Evolutionary conservation across 495 filamentous ascomycete genomes (phyloP).

Genomic region (Lineolata rhizophorae): DNA sequence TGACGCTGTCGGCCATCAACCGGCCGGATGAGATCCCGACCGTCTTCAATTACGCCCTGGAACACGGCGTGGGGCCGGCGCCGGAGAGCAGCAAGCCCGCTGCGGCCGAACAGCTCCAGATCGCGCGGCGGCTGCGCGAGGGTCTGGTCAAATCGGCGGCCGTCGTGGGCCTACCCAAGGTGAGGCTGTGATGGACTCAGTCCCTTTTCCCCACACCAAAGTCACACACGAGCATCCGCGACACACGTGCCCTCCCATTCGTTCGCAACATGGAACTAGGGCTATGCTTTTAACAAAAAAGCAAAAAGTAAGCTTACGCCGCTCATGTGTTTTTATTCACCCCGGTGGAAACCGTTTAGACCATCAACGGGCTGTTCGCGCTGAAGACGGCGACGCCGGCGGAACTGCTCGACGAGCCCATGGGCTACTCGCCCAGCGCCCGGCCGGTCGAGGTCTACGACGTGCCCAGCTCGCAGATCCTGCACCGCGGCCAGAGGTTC

Average conservation of each 20-base stretch:
- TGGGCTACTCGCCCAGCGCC: constrained; percentile 20
- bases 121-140: constrained; percentile 29
- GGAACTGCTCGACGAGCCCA: constrained; percentile 23
- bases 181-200: constrained; percentile 9
- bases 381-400: constrained; percentile 25
- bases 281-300: too few relatives aligned
- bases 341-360: constrained; percentile 11
- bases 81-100: constrained; percentile 10
- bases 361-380: constrained; percentile 29
- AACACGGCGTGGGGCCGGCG: constrained; percentile 10
- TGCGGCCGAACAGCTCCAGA: constrained; percentile 20
- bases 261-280: too few relatives aligned
- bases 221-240: too few relatives aligned
- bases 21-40: constrained; percentile 28
- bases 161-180: constrained; percentile 31
- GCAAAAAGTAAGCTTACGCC: background rate
- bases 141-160: constrained; percentile 28
- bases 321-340: constrained; percentile 3
- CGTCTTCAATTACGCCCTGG: constrained; percentile 24
- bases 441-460: constrained; percentile 19
- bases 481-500: constrained; percentile 26
- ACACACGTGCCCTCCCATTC: too few relatives aligned
- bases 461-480: constrained; percentile 17
- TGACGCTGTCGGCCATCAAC: constrained; percentile 28
- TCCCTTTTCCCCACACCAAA: background rate